phyloP scores from a whole-genome alignment of 352 stramenopile species.

The Pythium plurisporium region DNA sequence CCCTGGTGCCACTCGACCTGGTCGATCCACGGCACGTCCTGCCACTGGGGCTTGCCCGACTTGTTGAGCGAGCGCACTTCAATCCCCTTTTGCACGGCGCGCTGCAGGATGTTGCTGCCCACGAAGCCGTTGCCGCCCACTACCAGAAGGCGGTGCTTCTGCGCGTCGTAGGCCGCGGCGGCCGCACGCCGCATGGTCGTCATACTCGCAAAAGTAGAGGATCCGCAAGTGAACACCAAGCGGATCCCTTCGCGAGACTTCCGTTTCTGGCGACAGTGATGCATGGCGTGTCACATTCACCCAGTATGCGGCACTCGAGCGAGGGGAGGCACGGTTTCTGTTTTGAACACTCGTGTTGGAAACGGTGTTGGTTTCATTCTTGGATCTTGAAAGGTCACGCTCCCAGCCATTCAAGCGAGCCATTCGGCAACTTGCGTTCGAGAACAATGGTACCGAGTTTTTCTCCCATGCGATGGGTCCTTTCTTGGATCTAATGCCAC shows the following conservation, averaged over 20 bases:
- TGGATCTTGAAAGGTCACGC: conserved; percentile 26
- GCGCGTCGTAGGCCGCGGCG: conserved; percentile 38
- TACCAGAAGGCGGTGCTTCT: conserved; percentile 77
- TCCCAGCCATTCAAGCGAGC: too few relatives aligned
- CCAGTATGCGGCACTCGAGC: neutral
- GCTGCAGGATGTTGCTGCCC: conserved; percentile 87
- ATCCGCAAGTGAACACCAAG: neutral
- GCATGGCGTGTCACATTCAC: conserved; percentile 12
- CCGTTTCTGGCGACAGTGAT: conserved; percentile 13
- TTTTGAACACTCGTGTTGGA: conserved; percentile 7
- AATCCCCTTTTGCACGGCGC: conserved; percentile 83
- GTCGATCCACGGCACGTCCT: conserved; percentile 75
- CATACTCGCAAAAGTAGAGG: neutral
- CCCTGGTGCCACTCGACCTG: conserved; percentile 87
- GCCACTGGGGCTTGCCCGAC: conserved; percentile 76
- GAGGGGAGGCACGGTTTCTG: conserved; percentile 13
- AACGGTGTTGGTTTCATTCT: neutral
- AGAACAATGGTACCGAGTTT: too few relatives aligned
- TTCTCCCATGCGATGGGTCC: too few relatives aligned
- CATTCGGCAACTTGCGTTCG: neutral
- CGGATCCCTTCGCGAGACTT: conserved; percentile 13
- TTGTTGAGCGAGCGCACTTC: conserved; percentile 83
- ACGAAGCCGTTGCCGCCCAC: conserved; percentile 89
- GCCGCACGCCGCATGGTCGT: conserved; percentile 15
- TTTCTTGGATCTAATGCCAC: too few relatives aligned